Percentiles rank a stretch among this genome's conserved stretches.
phyloP scores from a whole-genome alignment of 1,139 yeast genomes.

The Geotrichum restrictum region DNA sequence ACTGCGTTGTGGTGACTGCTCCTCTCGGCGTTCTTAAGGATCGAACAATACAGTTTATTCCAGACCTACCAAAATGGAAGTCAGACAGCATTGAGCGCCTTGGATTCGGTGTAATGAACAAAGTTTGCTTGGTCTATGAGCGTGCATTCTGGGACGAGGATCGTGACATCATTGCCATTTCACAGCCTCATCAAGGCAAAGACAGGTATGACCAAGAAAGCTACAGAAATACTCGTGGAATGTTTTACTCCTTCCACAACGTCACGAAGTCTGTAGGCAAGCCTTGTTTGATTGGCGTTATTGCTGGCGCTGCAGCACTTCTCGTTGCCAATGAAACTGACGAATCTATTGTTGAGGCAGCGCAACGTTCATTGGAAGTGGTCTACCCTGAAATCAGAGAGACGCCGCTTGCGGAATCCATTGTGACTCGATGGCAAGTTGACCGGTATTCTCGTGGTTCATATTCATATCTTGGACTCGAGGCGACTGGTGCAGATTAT shows the following conservation, averaged over 20 bases:
- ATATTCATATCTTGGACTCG: slow-evolving; percentile 43
- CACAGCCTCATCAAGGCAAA: slow-evolving; percentile 27
- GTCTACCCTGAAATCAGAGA: slow-evolving; percentile 31
- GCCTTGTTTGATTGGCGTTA: slow-evolving; percentile 42
- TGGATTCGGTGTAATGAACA: slow-evolving; percentile 44
- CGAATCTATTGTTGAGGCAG: slow-evolving; percentile 38
- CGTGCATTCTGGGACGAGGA: slow-evolving; percentile 43
- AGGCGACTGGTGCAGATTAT: slow-evolving; percentile 44
- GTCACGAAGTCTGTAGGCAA: slow-evolving; percentile 38
- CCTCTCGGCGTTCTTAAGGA: slow-evolving; percentile 45
- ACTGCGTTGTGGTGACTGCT: slow-evolving; percentile 41
- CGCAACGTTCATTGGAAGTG: slow-evolving; percentile 34
- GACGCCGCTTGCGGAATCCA: slow-evolving; percentile 37
- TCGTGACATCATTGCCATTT: slow-evolving; percentile 38
- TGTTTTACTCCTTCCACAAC: slow-evolving; percentile 43
- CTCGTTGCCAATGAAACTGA: slow-evolving; percentile 37
- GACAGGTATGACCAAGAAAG: slow-evolving; percentile 28
- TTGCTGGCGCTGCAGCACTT: slow-evolving; percentile 42
- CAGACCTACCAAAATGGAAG: slow-evolving; percentile 45
- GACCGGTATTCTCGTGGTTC: slow-evolving; percentile 43
- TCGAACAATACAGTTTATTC: slow-evolving; percentile 41
- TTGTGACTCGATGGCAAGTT: slow-evolving; percentile 45
- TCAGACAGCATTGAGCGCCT: slow-evolving; percentile 41
- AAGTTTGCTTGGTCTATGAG: slow-evolving; percentile 41
- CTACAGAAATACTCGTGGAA: slow-evolving; percentile 36